Conservation (phyloP, 23 red algal genomes). For the Gracilaria gracilis region DNA sequence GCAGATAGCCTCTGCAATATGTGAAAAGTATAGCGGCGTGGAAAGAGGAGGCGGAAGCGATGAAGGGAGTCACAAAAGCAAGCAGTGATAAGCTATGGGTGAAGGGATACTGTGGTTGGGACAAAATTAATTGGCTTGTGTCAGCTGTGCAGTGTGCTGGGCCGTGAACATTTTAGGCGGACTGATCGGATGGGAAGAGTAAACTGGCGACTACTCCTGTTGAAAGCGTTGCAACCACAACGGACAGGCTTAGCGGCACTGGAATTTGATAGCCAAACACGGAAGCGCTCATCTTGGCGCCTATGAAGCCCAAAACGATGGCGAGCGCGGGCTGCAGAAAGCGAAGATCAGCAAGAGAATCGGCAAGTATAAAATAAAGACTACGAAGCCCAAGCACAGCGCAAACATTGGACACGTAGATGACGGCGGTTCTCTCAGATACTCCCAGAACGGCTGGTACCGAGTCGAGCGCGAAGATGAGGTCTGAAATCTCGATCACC, state of each 20-base stretch:
- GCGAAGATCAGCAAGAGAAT: conserved; percentile 77
- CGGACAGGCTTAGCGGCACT: conserved; percentile 59
- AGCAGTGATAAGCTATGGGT: neutral
- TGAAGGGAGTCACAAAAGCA: neutral
- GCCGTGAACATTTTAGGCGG: neutral
- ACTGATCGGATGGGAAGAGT: conserved; percentile 44
- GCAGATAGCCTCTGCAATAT: neutral
- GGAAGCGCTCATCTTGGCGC: conserved; percentile 78
- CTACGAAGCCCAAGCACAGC: conserved; percentile 89
- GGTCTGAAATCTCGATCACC: conserved; percentile 89
- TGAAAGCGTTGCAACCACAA: conserved; percentile 50
- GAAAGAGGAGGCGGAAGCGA: neutral
- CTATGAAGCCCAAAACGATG: conserved; percentile 87
- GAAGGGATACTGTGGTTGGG: neutral
- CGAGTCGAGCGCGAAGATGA: conserved; percentile 95
- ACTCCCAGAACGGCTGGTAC: conserved; percentile 95
- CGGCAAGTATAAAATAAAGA: conserved; percentile 87
- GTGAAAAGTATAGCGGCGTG: neutral
- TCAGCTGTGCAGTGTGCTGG: neutral
- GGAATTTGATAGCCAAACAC: conserved; percentile 71
- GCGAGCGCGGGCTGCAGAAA: conserved; percentile 83
- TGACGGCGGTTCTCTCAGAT: conserved; percentile 71
- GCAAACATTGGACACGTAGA: conserved; percentile 91
- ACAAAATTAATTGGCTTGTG: conserved; percentile 8
- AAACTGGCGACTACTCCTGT: conserved; percentile 55